Base-by-base conservation (phyloP, 1,284 basidiomycete species). In the Vanrija sp. region DNA sequence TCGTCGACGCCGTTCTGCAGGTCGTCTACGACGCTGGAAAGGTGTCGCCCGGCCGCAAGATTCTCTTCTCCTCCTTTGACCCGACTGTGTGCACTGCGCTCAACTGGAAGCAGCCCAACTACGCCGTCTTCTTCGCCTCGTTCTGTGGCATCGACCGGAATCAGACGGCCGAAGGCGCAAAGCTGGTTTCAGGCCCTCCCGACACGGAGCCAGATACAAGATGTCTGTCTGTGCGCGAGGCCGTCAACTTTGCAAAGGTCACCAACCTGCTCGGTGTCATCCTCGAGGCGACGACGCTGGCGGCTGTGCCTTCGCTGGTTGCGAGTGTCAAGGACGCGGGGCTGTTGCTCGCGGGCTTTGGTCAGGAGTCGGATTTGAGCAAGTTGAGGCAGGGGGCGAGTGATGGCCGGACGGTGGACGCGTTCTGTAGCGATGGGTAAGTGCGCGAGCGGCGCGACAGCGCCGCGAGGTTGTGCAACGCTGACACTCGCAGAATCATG, bases 41-140 rank as follows among this genome's bases (percentile, higher is more conserved):
- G 79, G 52, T 49, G 19, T 62, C 59, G 41, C 63, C 61, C 12
- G 65, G 69, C n/a, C 80, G 90, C 49, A 85, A 86, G 65, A 83
- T 96, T 53, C 84, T 91, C 14, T 90, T 97, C 70, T 86, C 86
- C 45, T 93, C 90, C 14, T 96, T 89, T 73, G 86, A 85, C 56
- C 89, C 93, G 12, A 86, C 88, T 64, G 83, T 91, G 3, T 94
- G 91, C 51, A 68, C 68, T 25, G 75, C 73, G 46, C 52, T 98
- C 52, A 98, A 98, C 73, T 98, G 96, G 94, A 99, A 99, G 77
- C 96, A 99, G 76, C 96, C 96, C 16, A 98, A 98, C 74, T 91
- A 97, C 79, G 92, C 96, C 49, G 95, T 98, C 25, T 96, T 98
- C 77, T 90, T 98, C 72, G 86, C 87, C 8, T 88, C 88, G 12